These are phyloP conservation scores for Fusarium piperis DNA, from an alignment of 2,329 filamentous ascomycete species.

Conservation along the genomic window DNA sequence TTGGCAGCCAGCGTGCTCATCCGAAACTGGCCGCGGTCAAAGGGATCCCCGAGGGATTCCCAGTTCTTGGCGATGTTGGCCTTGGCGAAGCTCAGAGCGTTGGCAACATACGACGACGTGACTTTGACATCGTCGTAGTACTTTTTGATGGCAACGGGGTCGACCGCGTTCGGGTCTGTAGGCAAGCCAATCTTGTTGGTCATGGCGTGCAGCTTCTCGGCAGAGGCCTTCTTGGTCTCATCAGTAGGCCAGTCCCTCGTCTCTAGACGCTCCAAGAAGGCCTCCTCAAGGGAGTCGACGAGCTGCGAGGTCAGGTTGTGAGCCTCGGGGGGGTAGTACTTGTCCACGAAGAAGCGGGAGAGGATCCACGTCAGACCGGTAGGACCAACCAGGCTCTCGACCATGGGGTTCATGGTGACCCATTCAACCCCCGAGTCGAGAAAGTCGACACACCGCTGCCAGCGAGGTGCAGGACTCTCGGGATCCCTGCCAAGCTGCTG, in stretches of 20 bases:
- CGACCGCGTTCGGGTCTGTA: conserved; percentile 68
- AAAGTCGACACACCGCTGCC: conserved; percentile 9
- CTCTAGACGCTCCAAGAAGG: conserved; percentile 69
- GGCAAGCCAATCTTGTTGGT: conserved; percentile 76
- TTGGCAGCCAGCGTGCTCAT: conserved; percentile 72
- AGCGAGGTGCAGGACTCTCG: conserved; percentile 10
- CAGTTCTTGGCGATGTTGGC: conserved; percentile 62
- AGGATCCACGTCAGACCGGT: conserved; percentile 71
- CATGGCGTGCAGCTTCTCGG: conserved; percentile 73
- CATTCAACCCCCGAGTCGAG: conserved; percentile 16
- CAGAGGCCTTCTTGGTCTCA: conserved; percentile 66
- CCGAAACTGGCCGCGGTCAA: conserved; percentile 67
- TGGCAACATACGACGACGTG: conserved; percentile 64
- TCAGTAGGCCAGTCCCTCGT: conserved; percentile 72
- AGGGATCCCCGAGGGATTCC: conserved; percentile 67
- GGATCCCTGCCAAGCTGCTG: conserved; percentile 61
- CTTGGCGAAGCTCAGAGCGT: conserved; percentile 61
- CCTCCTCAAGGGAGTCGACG: conserved; percentile 74
- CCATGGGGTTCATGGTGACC: background rate
- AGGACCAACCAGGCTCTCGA: background rate
- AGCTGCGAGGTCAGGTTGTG: conserved; percentile 75
- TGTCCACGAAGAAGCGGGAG: conserved; percentile 76
- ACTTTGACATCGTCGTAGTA: conserved; percentile 67
- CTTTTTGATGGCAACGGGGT: conserved; percentile 62
- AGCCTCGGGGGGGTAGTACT: conserved; percentile 72